A percentile compares a stretch with the other conserved stretches of the same genome.
phyloP scores from a whole-genome alignment of 148 eudicot species.

The Chenopodium berlandieri region DNA sequence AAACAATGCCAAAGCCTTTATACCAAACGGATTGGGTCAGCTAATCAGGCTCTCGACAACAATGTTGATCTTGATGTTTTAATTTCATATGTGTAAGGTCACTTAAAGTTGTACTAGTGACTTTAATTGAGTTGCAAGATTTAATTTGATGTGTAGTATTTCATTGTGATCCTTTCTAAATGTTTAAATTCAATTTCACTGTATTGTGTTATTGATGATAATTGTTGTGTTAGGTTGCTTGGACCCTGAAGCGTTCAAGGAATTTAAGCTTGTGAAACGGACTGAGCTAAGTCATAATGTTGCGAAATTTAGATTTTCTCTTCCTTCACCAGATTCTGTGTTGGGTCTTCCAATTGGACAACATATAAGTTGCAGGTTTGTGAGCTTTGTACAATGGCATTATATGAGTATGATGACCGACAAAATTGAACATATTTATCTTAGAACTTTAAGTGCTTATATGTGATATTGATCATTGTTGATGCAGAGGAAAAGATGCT shows the following conservation, averaged over 20 bases:
- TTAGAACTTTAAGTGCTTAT: background rate
- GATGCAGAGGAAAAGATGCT: constrained; percentile 77
- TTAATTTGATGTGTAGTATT: background rate
- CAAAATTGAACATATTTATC: background rate
- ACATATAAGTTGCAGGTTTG: constrained; percentile 87
- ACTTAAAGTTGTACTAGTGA: background rate
- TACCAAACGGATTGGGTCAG: too few relatives aligned
- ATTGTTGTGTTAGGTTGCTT: constrained; percentile 47
- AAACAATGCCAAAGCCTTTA: too few relatives aligned
- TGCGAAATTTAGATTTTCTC: constrained; percentile 80
- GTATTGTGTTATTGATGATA: constrained; percentile 6
- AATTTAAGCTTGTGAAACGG: constrained; percentile 81
- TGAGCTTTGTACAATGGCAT: background rate
- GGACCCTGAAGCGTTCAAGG: constrained; percentile 79
- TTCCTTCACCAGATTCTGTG: constrained; percentile 79
- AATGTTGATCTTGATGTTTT: background rate
- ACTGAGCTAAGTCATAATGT: constrained; percentile 88
- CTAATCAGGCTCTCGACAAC: background rate
- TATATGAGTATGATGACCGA: background rate
- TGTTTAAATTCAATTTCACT: constrained; percentile 10
- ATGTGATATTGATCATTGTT: background rate
- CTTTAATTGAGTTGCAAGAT: background rate
- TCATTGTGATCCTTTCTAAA: background rate
- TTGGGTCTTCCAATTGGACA: constrained; percentile 97
- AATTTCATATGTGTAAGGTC: background rate